Conservation (phyloP, 495 filamentous ascomycete species). For the Choiromyces venosus region DNA sequence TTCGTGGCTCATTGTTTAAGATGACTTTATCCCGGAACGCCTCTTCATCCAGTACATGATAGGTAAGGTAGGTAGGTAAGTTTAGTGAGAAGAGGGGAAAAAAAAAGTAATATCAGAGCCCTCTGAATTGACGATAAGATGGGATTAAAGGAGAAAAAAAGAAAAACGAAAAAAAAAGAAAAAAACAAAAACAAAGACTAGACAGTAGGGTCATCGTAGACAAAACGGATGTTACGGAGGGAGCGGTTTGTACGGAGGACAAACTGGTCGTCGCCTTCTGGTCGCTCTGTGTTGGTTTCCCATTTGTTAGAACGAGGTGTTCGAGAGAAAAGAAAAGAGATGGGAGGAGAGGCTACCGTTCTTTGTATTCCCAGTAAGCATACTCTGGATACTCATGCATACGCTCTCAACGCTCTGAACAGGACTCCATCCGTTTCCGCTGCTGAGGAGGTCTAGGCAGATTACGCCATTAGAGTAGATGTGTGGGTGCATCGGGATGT, state of each 20-base stretch:
- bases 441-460: constrained; percentile 86
- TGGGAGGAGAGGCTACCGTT: constrained; percentile 49
- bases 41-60: background rate
- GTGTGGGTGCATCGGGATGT: constrained; percentile 93
- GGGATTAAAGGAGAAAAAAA: background rate
- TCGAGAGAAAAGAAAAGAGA: background rate
- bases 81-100: background rate
- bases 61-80: background rate
- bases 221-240: constrained; percentile 38
- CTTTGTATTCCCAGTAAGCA: constrained; percentile 90
- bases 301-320: background rate
- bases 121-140: background rate
- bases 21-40: background rate
- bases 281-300: constrained; percentile 26
- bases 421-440: constrained; percentile 77
- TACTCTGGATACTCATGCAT: constrained; percentile 96
- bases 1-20: background rate
- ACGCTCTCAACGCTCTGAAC: constrained; percentile 96
- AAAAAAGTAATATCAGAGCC: background rate
- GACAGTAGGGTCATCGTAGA: constrained; percentile 42
- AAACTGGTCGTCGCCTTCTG: constrained; percentile 40
- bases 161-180: constrained; percentile 6
- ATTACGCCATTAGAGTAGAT: constrained; percentile 98
- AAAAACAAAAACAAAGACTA: constrained; percentile 4
- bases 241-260: constrained; percentile 35